A percentile compares a stretch with the other conserved stretches of the same genome.
phyloP scores from a whole-genome alignment of 192 early-diverging fungal genomes.

The Jimgerdemannia flammicorona region DNA sequence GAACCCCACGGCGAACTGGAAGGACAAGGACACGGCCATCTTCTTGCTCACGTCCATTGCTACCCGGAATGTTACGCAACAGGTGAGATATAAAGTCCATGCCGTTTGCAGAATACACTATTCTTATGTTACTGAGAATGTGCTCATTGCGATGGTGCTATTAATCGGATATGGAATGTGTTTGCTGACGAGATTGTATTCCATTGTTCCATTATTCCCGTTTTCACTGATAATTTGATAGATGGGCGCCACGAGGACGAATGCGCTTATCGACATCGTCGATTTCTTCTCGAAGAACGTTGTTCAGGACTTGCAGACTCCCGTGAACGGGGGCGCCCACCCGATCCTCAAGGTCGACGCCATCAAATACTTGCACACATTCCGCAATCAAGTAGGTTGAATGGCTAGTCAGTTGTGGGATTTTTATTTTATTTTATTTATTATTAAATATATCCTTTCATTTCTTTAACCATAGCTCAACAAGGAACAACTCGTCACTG shows the following conservation, averaged over 20 bases:
- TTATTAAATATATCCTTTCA: background rate
- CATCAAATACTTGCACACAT: constrained; percentile 91
- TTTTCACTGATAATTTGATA: constrained; percentile 20
- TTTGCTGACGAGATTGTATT: background rate
- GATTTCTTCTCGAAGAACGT: constrained; percentile 84
- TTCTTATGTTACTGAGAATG: background rate
- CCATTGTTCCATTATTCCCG: constrained; percentile 1
- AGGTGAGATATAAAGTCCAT: constrained; percentile 34
- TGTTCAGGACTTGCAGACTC: constrained; percentile 74
- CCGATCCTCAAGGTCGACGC: constrained; percentile 94
- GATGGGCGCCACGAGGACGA: constrained; percentile 82
- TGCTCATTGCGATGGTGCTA: background rate
- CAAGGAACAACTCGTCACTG: constrained; percentile 69
- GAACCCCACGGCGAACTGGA: constrained; percentile 77
- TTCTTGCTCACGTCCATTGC: constrained; percentile 90
- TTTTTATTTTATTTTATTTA: too few species aligned
- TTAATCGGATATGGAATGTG: background rate
- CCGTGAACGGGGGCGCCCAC: constrained; percentile 60
- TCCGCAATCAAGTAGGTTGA: constrained; percentile 76
- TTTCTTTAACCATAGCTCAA: constrained; percentile 46
- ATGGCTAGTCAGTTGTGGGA: background rate
- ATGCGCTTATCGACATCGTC: constrained; percentile 76
- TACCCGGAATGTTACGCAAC: constrained; percentile 68
- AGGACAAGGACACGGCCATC: constrained; percentile 93
- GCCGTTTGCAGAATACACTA: background rate